Evolutionary conservation across 106 monocot genomes (phyloP).

Genomic region (Dendrobium chrysotoxum): DNA sequence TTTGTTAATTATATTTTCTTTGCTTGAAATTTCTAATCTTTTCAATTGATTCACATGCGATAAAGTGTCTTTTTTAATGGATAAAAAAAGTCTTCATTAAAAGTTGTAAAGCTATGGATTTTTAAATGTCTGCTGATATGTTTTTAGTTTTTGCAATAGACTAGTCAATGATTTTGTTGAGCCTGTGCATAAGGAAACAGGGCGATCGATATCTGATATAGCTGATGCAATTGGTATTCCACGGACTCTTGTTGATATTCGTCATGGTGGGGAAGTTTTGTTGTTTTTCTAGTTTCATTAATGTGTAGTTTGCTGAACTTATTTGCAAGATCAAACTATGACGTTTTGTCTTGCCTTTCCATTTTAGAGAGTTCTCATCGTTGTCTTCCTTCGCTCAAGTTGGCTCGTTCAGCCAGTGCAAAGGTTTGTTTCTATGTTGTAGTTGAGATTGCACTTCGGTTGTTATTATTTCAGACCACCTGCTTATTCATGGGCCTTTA

Average conservation of each 20-base stretch:
- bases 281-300: not conserved
- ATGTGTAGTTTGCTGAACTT: not conserved
- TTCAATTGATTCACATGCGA: not conserved
- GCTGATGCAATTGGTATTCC: slow-evolving; percentile 84
- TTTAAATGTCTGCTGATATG: not conserved
- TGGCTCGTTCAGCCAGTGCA: slow-evolving; percentile 57
- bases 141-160: slow-evolving; percentile 22
- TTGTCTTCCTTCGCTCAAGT: slow-evolving; percentile 64
- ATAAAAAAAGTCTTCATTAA: not conserved
- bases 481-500: not conserved
- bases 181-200: slow-evolving; percentile 56
- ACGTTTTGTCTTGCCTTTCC: not conserved
- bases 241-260: slow-evolving; percentile 83
- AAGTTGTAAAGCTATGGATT: not conserved
- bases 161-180: slow-evolving; percentile 87
- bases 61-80: not conserved
- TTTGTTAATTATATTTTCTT: not conserved
- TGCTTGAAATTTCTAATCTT: not conserved
- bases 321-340: not conserved
- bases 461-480: not conserved
- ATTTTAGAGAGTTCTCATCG: slow-evolving; percentile 82
- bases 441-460: not conserved
- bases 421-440: slow-evolving; percentile 35
- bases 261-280: slow-evolving; percentile 63
- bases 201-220: slow-evolving; percentile 68